A percentile compares a stretch with the other conserved stretches of the same genome.
Conservation (phyloP, 2,329 filamentous ascomycete genomes). For the Colletotrichum neosansevieriae region DNA sequence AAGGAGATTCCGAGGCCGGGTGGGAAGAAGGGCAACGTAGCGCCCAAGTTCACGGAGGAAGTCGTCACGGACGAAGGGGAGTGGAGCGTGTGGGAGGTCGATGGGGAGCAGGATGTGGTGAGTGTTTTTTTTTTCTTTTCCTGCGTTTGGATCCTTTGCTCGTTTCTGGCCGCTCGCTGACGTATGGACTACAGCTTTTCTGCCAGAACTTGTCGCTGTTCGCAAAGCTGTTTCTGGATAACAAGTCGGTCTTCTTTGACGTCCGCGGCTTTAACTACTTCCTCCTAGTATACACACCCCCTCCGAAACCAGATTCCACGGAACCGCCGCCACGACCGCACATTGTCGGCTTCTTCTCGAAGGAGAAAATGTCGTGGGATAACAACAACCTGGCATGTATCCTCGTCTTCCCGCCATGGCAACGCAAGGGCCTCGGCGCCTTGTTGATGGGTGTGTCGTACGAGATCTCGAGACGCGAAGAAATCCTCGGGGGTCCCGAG, state of each 20-base stretch:
- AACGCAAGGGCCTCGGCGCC: constrained; percentile 87
- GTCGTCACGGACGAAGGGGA: constrained; percentile 72
- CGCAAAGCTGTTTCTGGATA: constrained; percentile 96
- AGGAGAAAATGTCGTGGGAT: constrained; percentile 99
- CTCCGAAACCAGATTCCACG: constrained; percentile 47
- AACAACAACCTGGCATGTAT: constrained; percentile 98
- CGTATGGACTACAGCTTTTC: constrained; percentile 72
- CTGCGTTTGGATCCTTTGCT: background rate
- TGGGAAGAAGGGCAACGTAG: constrained; percentile 52
- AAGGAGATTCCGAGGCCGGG: constrained; percentile 48
- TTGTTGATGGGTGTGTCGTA: constrained; percentile 95
- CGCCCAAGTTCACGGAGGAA: constrained; percentile 55
- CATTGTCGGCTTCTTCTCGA: constrained; percentile 97
- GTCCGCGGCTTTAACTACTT: constrained; percentile 96
- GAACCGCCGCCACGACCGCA: constrained; percentile 54
- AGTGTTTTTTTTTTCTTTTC: constrained; percentile 46
- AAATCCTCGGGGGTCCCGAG: constrained; percentile 89
- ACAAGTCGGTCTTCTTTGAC: constrained; percentile 98
- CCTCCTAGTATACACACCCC: constrained; percentile 81
- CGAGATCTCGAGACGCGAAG: constrained; percentile 87
- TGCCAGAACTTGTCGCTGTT: constrained; percentile 96
- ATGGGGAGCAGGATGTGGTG: constrained; percentile 85
- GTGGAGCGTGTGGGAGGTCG: constrained; percentile 92
- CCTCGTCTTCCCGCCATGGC: constrained; percentile 94
- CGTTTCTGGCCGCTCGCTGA: background rate